These are phyloP conservation scores for Sideroxylon spinosum DNA, from an alignment of 179 eudicot genomes.

Conservation along the genomic window DNA sequence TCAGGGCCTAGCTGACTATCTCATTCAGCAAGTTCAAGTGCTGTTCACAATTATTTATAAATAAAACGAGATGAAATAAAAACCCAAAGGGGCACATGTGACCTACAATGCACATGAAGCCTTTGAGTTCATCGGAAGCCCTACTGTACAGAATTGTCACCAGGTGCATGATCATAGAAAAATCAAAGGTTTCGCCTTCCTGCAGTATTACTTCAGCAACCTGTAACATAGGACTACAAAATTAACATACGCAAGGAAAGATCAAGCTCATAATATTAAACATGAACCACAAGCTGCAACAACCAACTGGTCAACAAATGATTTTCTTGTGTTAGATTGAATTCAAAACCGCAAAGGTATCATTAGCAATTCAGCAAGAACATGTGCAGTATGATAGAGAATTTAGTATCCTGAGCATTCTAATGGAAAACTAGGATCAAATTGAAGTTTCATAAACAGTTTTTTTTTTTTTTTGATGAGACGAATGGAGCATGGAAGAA, in stretches of 20 bases:
- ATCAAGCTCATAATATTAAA: neutral
- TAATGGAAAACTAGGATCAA: neutral
- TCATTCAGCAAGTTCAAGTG: neutral
- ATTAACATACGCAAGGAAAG: neutral
- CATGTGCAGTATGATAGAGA: neutral
- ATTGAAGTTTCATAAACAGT: neutral
- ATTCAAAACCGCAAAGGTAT: neutral
- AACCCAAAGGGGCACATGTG: conserved; percentile 6
- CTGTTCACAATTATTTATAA: neutral
- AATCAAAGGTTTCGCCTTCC: conserved; percentile 59
- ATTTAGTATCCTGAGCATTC: neutral
- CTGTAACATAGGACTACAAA: conserved; percentile 37
- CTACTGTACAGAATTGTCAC: conserved; percentile 60
- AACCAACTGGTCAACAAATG: neutral
- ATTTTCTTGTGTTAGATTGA: neutral
- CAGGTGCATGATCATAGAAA: conserved; percentile 60
- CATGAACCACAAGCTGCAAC: neutral
- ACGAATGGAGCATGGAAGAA: no score
- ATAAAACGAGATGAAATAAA: neutral
- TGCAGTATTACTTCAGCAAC: conserved; percentile 81
- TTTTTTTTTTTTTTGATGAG: neutral
- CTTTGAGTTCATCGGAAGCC: conserved; percentile 51
- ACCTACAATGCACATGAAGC: conserved; percentile 87
- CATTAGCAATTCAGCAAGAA: conserved; percentile 3
- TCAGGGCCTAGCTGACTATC: neutral